Base-by-base conservation (phyloP, 371 early-diverging fungal species). In the Mucor irregularis region DNA sequence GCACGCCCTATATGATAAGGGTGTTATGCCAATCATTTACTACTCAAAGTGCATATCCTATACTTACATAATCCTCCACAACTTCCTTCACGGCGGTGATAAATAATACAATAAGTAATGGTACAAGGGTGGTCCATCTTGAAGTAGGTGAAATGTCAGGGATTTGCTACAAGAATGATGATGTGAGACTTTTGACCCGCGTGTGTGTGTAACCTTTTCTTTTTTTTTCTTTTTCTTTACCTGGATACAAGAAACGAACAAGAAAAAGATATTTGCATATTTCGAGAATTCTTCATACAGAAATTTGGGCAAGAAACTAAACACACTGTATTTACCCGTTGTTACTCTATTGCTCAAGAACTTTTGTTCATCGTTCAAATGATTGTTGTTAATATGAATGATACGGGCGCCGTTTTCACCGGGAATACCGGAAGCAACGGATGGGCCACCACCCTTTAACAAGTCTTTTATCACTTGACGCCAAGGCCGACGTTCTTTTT, bases 61-160 rank as follows among this genome's bases (percentile, higher is more conserved):
- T 31, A n/a, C 24, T 26, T n/a, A n/a, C n/a, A n/a, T n/a, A 76
- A 68, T 99, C 99, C 68, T 99, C 99, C 39, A 95, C 74, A 7
- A 93, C 79, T 72, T 99, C 99, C 73, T 99, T 99, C 42, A 92
- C 75, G 19, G 95, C 99, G 4, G 98, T 94, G 26, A 90, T 92
- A 26, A 89, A 69, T 55, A 99, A 69, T 2, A 99, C 97, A 55
- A 96, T 83, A 3, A 74, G 58, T 42, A 99, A 82, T 2, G 99
- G 99, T 33, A 98, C 89, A 37, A 92, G 66, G 3, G 99, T 98
- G 5, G 95, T 95, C 68, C 78, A 91, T 58, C 86, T 74, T 37
- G 89, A 89, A 0, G 91, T 90, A 7, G 92, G 92, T 31, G 92
- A 87, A 31, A 93, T 84, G 56, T 84, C 90, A 30, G 74, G 79